Evolutionary conservation across 768 basidiomycete genomes (phyloP).

Genomic region (Panus rudis): DNA sequence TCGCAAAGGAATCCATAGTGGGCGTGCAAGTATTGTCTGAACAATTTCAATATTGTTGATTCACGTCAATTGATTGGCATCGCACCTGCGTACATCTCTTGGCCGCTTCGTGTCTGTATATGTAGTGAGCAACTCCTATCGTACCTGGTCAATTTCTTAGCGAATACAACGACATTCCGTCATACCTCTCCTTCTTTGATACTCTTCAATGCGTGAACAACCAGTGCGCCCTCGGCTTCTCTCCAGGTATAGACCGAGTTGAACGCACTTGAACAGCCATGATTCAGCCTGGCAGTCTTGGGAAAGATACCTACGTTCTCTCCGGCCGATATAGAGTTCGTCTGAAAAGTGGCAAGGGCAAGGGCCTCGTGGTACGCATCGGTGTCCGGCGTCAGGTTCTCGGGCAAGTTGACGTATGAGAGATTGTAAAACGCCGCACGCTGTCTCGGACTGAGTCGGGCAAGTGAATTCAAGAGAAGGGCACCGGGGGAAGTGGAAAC

Average conservation of each 20-base stretch:
- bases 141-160: slow-evolving; percentile 1
- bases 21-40: slow-evolving; percentile 40
- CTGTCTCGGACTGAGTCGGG: slow-evolving; percentile 25
- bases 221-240: slow-evolving; percentile 37
- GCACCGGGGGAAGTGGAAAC: slow-evolving; percentile 39
- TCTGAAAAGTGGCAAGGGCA: slow-evolving; percentile 61
- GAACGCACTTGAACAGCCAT: slow-evolving; percentile 62
- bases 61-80: background rate
- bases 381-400: slow-evolving; percentile 28
- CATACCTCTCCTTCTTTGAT: slow-evolving; percentile 45
- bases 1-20: slow-evolving; percentile 54
- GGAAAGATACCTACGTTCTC: slow-evolving; percentile 56
- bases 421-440: slow-evolving; percentile 44
- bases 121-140: slow-evolving; percentile 56
- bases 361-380: slow-evolving; percentile 30
- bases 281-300: slow-evolving; percentile 59
- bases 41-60: background rate
- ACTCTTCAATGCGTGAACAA: slow-evolving; percentile 52
- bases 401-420: slow-evolving; percentile 49
- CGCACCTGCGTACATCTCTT: slow-evolving; percentile 46
- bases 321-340: slow-evolving; percentile 56
- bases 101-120: slow-evolving; percentile 53
- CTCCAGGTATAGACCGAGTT: slow-evolving; percentile 61
- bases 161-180: background rate
- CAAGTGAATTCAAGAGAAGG: slow-evolving; percentile 33